Base-by-base conservation (phyloP, 768 basidiomycete genomes). In the Tephrocybe sp. region DNA sequence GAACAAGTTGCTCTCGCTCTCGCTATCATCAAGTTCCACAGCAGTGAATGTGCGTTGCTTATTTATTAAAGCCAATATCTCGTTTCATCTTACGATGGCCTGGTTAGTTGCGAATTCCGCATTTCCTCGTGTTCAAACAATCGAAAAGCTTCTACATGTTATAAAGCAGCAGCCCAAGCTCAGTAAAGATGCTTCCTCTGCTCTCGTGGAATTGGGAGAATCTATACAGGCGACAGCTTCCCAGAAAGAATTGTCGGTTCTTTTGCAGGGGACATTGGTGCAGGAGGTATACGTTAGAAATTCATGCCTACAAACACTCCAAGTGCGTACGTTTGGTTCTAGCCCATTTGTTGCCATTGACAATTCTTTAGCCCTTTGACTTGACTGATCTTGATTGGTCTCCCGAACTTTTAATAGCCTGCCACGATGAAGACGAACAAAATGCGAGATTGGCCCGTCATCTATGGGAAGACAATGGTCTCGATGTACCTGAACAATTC, bases 371-470 rank as follows among this genome's bases (percentile, higher is more conserved):
- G 92, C 88, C 94, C 0, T 88, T 98, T 57, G 97, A 98, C 68
- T 67, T 98, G 41, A 98, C 95, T 0, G 96, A 98, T 42, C 65
- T 93, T 32, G 94, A 97, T 54, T 99, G 94, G 88, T 90, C 88
- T 2, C 83, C 89, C 0, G 85, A 90, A 63, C 67, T 99, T 1
- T 91, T 92, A 85, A 77, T 98, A 33, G 89, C 89, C 3, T 85
- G 81, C 47, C 93, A 98, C 58, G 97, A 98, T 53, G 74, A 78
- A 8, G 85, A 83, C 46, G 92, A 93, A 60, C 92, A 95, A 62
- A 98, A 95, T 58, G 84, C 84, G 0, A 76, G 87, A 44, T 72
- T 98, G 34, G 94, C 95, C 14, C 71, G 73, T 20, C 83, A 86
- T 55, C 70, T 91, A 9, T 98, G 95, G 95, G 96, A 97, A 48